phyloP scores from a whole-genome alignment of 176 grass and related monocot genomes.

The bread wheat (Triticum aestivum) region IWGSC_CS_RefSeq_v2.1 NC_057814.1:600905729-600906228 shows the following conservation, averaged over 20 bases:
- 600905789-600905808: too few relatives aligned
- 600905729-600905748: too few relatives aligned
- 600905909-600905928: neutral
- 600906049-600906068: neutral
- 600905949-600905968: neutral
- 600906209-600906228: too few relatives aligned
- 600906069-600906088: neutral
- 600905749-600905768: too few relatives aligned
- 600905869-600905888: neutral
- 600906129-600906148: neutral
- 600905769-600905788: too few relatives aligned
- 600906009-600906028: neutral
- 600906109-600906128: slow-evolving; percentile 36
- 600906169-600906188: neutral
- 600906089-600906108: neutral
- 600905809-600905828: too few relatives aligned
- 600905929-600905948: too few relatives aligned
- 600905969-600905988: neutral
- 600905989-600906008: too few relatives aligned
- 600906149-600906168: neutral
- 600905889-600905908: neutral
- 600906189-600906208: neutral
- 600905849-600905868: neutral
- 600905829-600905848: neutral
- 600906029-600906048: neutral